phyloP scores from a whole-genome alignment of 495 filamentous ascomycete species.

The Massariosphaeria phaeospora region DNA sequence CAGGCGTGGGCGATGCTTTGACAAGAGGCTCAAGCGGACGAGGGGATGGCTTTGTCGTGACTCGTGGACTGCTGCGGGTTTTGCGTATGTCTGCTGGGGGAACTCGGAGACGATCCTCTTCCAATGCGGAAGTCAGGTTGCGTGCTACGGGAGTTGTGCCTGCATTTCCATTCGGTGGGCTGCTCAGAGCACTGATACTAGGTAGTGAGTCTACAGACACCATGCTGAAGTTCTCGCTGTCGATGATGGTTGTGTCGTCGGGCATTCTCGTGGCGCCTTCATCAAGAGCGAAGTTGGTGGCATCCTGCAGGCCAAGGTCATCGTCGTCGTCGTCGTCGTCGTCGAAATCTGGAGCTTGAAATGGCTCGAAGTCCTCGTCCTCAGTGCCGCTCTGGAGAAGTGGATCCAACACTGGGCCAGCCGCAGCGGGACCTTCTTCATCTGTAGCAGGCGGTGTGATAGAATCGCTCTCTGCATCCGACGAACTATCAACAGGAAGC shows the following conservation, averaged over 20 bases:
- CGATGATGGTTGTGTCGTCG: slow-evolving; percentile 36
- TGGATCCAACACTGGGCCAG: background rate
- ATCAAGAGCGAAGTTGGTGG: slow-evolving; percentile 16
- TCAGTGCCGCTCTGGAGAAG: background rate
- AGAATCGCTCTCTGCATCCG: background rate
- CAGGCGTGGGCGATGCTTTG: background rate
- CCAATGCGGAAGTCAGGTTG: background rate
- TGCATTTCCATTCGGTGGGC: background rate
- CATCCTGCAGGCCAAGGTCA: slow-evolving; percentile 7
- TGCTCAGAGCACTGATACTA: slow-evolving; percentile 22
- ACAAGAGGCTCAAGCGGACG: background rate
- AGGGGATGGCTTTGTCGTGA: background rate
- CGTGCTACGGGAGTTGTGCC: background rate
- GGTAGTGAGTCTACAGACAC: slow-evolving; percentile 39
- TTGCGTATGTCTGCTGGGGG: background rate
- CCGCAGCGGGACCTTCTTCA: slow-evolving; percentile 3
- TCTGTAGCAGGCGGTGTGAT: slow-evolving; percentile 11
- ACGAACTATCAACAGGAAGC: background rate
- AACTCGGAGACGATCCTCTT: slow-evolving; percentile 2
- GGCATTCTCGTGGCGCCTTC: slow-evolving; percentile 21
- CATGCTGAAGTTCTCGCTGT: slow-evolving; percentile 42
- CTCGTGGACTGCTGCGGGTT: slow-evolving; percentile 5
- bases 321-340: background rate
- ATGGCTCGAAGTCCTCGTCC: background rate
- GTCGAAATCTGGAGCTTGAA: background rate